Evolutionary conservation across 2,329 filamentous ascomycete genomes (phyloP), one percentile per base, ranked within the genome.

Genomic region (Claviceps cyperi): DNA sequence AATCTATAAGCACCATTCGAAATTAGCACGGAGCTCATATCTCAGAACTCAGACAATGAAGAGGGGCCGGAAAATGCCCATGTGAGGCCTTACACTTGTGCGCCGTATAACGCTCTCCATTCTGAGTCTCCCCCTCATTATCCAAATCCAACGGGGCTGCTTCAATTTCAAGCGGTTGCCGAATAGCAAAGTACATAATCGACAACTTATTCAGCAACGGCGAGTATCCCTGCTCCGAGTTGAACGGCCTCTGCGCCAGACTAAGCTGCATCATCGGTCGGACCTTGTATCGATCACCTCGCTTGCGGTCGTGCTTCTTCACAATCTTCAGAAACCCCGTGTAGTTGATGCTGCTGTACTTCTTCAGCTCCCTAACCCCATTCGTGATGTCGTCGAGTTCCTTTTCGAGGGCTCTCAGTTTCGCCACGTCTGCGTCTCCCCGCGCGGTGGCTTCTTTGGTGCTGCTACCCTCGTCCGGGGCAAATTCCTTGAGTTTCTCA

Each of bases 301-400:
- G 79, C 70, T 91, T 94, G 57, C 92, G 86, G 68, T 98, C 92
- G 69, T 98, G 92, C 71, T 98, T 98, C 80, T 98, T 98, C 51
- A 89, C 89, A 46, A 94, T 94, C 75, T 98, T 98, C 63, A 96
- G 77, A 68, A 97, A 95, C 46, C 89, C 92, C 5, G 92, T 95
- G 68, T 96, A 98, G 71, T 98, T 98, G 71, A 96, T 83, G 56
- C 84, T 86, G 67, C 88, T 92, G 70, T 92, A 98, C 66, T 87
- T 92, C 69, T 95, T 92, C 58, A 98, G 77, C 72, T 94, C 86
- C 64, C 84, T 91, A 61, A 94, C 83, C 67, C 96, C 88, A 64
- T 87, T 86, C 36, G 86, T 92, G 66, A 97, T 92, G 49, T 70
- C 69, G 66, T 97, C 91, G 50, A 97, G 77, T 70, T 96, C 88